These are phyloP conservation scores for Nigrograna mackinnonii DNA, from an alignment of 2,329 filamentous ascomycete species.

Conservation along the genomic window DNA sequence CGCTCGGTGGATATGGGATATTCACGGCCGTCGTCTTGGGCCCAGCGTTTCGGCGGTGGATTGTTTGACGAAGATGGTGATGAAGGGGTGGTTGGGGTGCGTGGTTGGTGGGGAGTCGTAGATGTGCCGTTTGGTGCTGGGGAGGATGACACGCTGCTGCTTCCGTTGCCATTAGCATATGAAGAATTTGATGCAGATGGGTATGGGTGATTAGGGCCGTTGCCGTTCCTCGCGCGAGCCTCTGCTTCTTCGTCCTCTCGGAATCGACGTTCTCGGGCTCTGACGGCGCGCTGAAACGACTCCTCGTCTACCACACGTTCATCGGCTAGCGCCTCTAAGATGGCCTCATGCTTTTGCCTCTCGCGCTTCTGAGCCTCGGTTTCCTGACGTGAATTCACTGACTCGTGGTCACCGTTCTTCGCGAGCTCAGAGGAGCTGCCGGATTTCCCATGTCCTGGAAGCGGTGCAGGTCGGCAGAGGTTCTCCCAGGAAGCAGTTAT, in stretches of 20 bases:
- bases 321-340: constrained; percentile 69
- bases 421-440: not conserved
- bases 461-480: constrained; percentile 61
- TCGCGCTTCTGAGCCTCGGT: constrained; percentile 61
- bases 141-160: not conserved
- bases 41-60: constrained; percentile 58
- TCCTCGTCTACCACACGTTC: constrained; percentile 70
- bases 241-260: constrained; percentile 59
- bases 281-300: constrained; percentile 65
- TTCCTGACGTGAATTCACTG: constrained; percentile 28
- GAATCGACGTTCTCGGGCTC: constrained; percentile 60
- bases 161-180: not conserved
- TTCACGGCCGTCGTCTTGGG: constrained; percentile 67
- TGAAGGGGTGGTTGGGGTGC: not conserved
- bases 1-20: constrained; percentile 72
- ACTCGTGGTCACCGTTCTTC: constrained; percentile 10
- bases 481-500: constrained; percentile 69
- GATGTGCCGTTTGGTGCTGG: not conserved
- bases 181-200: not conserved
- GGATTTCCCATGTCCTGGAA: constrained; percentile 34
- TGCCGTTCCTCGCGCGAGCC: constrained; percentile 13
- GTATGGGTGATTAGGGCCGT: too few species aligned
- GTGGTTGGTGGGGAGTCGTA: not conserved
- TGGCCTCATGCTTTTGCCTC: constrained; percentile 65
- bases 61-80: not conserved